Evolutionary conservation across 257 asterid species (phyloP).

Genomic region (Perilla frutescens): DNA sequence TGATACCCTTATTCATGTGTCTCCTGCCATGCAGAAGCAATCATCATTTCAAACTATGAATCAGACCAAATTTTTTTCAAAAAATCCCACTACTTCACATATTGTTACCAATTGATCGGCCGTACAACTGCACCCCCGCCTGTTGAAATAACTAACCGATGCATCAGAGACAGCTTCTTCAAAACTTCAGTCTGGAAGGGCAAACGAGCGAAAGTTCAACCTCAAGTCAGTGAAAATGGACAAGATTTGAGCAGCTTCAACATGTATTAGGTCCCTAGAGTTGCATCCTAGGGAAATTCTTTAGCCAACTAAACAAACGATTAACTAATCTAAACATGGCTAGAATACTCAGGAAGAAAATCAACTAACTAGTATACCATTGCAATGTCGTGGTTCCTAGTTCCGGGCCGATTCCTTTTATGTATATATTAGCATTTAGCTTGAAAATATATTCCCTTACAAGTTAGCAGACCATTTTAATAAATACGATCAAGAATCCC

Average conservation of each 20-base stretch:
- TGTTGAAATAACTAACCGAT: constrained; percentile 77
- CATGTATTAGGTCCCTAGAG: too few relatives aligned
- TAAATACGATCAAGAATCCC: background rate
- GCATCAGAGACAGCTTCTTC: constrained; percentile 71
- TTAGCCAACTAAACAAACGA: too few relatives aligned
- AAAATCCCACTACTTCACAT: constrained; percentile 10
- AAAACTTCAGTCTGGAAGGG: constrained; percentile 68
- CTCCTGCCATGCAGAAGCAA: constrained; percentile 54
- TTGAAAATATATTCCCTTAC: background rate
- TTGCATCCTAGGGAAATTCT: too few relatives aligned
- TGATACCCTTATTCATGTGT: constrained; percentile 84
- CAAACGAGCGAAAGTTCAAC: constrained; percentile 1
- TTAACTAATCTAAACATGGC: too few relatives aligned
- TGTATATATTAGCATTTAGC: background rate
- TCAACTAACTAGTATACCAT: background rate
- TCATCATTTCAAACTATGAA: constrained; percentile 21
- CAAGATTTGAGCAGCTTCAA: constrained; percentile 1
- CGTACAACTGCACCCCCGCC: constrained; percentile 98
- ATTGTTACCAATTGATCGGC: constrained; percentile 81
- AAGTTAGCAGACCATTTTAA: background rate
- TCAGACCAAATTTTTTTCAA: background rate
- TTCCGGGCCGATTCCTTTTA: background rate
- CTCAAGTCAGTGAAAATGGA: constrained; percentile 14
- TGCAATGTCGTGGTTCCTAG: background rate
- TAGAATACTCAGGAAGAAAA: too few relatives aligned